A percentile compares a stretch with the other conserved stretches of the same genome.
phyloP scores from a whole-genome alignment of 495 filamentous ascomycete species.

The Neurospora sp. region DNA sequence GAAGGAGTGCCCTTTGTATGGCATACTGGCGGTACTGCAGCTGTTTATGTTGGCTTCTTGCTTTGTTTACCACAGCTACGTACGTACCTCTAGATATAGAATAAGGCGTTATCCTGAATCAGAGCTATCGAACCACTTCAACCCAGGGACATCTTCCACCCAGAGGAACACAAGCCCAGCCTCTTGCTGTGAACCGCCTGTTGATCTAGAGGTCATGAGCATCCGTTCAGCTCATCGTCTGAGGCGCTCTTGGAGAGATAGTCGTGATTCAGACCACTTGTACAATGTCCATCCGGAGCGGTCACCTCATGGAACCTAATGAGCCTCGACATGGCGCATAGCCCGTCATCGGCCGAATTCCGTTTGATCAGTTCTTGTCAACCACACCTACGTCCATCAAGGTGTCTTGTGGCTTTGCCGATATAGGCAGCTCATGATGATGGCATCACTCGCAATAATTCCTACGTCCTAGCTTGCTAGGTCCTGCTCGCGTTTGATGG shows the following conservation, averaged over 20 bases:
- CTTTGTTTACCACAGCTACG: background rate
- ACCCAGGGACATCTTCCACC: background rate
- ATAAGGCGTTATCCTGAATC: too few relatives aligned
- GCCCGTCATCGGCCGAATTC: background rate
- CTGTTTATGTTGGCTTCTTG: background rate
- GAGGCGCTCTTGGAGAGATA: background rate
- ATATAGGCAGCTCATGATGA: background rate
- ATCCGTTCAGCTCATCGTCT: background rate
- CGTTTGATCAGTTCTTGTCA: background rate
- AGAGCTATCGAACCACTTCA: background rate
- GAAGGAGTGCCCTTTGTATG: background rate
- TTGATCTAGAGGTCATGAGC: background rate
- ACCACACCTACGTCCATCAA: background rate
- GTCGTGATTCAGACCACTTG: background rate
- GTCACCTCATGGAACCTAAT: background rate
- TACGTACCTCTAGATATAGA: background rate
- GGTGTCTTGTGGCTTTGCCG: background rate
- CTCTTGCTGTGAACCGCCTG: background rate
- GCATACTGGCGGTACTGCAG: background rate
- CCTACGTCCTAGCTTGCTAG: background rate
- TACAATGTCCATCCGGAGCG: background rate
- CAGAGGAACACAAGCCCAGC: rapidly evolving
- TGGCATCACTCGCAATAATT: background rate
- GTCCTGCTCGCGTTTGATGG: background rate
- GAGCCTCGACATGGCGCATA: background rate